Evolutionary conservation across 768 basidiomycete species (phyloP).

Genomic region (Leccinum barrowsii): DNA sequence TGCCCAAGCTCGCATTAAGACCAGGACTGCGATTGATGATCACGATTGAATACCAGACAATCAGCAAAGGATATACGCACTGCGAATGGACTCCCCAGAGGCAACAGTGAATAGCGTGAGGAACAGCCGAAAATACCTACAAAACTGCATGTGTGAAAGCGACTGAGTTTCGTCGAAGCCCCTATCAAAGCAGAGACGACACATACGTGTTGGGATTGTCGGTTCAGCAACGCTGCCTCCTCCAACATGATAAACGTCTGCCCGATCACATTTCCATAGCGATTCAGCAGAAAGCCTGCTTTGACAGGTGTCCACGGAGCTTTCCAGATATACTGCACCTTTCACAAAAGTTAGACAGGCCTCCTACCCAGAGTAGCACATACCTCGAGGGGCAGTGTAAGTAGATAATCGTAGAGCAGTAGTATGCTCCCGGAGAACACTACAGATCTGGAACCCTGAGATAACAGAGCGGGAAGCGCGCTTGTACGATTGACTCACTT

Average conservation of each 20-base stretch:
- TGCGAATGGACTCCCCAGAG: constrained; percentile 11
- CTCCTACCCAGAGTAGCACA: neutral
- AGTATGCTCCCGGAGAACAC: neutral
- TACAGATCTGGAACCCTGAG: neutral
- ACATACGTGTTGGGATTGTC: constrained; percentile 3
- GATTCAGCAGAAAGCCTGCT: constrained; percentile 11
- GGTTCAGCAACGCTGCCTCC: neutral
- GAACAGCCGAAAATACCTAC: constrained; percentile 6
- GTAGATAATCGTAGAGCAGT: constrained; percentile 9
- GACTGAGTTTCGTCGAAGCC: neutral
- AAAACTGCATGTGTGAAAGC: constrained; percentile 1
- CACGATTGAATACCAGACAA: neutral
- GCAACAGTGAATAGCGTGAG: constrained; percentile 4
- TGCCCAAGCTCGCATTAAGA: constrained; percentile 19
- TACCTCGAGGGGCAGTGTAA: constrained; percentile 13
- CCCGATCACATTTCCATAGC: constrained; percentile 17
- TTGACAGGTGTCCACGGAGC: constrained; percentile 14
- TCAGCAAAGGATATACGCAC: neutral
- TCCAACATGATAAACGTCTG: constrained; percentile 6
- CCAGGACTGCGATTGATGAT: constrained; percentile 12
- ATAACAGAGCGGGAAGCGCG: neutral
- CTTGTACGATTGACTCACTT: neutral
- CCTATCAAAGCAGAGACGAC: neutral
- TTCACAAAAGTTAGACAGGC: neutral
- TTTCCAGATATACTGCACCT: constrained; percentile 16